Percentiles rank a stretch among this genome's conserved stretches.
Evolutionary conservation across 805 yeast species (phyloP).

Genomic region (Saccharomyces eubayanus): DNA sequence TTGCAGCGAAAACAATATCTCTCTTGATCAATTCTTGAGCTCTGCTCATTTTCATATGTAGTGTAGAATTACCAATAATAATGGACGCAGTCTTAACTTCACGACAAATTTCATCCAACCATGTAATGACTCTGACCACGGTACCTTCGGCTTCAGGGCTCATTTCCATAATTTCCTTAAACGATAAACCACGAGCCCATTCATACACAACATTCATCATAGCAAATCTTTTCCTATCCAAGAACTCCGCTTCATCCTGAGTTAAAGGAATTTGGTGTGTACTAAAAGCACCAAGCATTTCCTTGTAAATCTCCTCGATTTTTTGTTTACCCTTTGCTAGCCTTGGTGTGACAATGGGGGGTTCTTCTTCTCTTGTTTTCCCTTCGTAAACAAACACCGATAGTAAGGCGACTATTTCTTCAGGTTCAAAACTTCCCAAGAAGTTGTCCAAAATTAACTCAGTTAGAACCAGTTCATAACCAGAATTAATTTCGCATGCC

Average conservation of each 20-base stretch:
- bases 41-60: conserved; percentile 79
- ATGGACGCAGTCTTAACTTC: conserved; percentile 90
- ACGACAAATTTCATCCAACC: conserved; percentile 90
- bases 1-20: conserved; percentile 95
- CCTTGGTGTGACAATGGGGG: conserved; percentile 60
- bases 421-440: conserved; percentile 86
- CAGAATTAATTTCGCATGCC: conserved; percentile 85
- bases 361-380: conserved; percentile 49
- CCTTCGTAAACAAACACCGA: conserved; percentile 95
- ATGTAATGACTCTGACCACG: conserved; percentile 88
- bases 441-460: conserved; percentile 87
- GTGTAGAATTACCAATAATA: conserved; percentile 86
- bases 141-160: conserved; percentile 93
- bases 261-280: conserved; percentile 68
- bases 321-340: conserved; percentile 61
- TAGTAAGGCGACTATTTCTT: conserved; percentile 89
- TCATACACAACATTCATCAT: conserved; percentile 91
- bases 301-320: conserved; percentile 62
- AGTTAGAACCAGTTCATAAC: conserved; percentile 84
- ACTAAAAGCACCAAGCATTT: conserved; percentile 52
- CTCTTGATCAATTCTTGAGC: conserved; percentile 94
- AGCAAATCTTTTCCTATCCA: conserved; percentile 79
- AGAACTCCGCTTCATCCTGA: conserved; percentile 75
- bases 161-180: conserved; percentile 81
- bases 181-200: conserved; percentile 94